Evolutionary conservation across 805 yeast species (phyloP), one percentile per base, ranked within the genome.

Genomic region (Kodamaea fukazawae): DNA sequence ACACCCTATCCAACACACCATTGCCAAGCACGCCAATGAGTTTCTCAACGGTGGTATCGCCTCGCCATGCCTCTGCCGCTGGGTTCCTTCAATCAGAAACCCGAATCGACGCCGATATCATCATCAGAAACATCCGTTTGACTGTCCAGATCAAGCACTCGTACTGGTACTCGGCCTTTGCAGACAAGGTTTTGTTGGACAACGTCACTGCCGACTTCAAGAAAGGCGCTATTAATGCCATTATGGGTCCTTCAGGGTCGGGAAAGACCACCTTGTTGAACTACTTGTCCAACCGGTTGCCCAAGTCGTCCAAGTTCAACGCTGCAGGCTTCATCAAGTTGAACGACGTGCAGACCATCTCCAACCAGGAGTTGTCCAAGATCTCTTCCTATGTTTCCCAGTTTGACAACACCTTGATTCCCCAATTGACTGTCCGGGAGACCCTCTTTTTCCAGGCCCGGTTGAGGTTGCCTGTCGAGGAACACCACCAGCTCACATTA

Each of bases 211-310:
- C 83, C 0, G 45, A 50, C 5, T 81, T 83, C 51, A 59, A 62
- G 20, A 70, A 80, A 2, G 79, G 81, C 11, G 67, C 75, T 30
- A 64, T 85, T 7, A 84, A 82, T 53, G 86, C 82, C 4, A 82
- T 84, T 32, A 76, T 84, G 81, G 93, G 93, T 0, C 90, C 91
- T 0, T 83, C 89, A 1, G 91, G 91, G 0, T 78, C 85, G 0
- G 93, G 91, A 7, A 84, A 84, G 52, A 79, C 88, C 0, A 78
- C 90, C 0, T 55, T 85, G 32, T 60, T 84, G 46, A 84, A 81
- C 53, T 60, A 72, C 27, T 62, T 84, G 13, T 79, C 93, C 14
- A 78, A 81, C 15, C 67, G 93, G 38, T 55, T 81, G 12, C 40
- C 53, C 4, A 45, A 50, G 17, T 37, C 49, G 3, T 47, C 57